Evolutionary conservation across 2,329 filamentous ascomycete species (phyloP).

Genomic region (Pseudogymnoascus sp.): DNA sequence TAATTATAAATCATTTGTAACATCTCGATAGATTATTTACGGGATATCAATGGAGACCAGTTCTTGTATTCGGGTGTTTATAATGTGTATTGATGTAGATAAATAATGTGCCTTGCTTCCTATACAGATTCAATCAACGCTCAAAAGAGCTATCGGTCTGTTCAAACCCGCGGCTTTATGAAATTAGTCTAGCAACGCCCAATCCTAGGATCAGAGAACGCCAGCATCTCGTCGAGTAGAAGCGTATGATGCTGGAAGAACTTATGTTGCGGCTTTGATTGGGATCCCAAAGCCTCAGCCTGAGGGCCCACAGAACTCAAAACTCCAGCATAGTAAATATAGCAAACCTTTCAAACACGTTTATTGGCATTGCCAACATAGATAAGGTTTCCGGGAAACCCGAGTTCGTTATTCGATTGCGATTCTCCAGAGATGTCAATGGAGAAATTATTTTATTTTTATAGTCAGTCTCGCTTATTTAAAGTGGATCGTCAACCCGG

Average conservation of each 20-base stretch:
- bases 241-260: constrained; percentile 8
- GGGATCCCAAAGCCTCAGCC: neutral
- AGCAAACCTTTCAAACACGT: neutral
- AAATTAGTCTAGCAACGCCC: constrained; percentile 12
- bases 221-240: constrained; percentile 9
- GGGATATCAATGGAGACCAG: neutral
- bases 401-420: neutral
- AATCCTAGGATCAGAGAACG: constrained; percentile 9
- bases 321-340: neutral
- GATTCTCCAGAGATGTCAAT: neutral
- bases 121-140: constrained; percentile 12
- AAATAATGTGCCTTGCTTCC: constrained; percentile 11
- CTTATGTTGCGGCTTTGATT: constrained; percentile 8
- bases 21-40: constrained; percentile 6
- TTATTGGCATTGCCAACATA: neutral
- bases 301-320: neutral
- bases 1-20: constrained; percentile 11
- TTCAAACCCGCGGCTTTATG: constrained; percentile 12
- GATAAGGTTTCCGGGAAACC: neutral
- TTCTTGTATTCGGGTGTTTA: neutral
- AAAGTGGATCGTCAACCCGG: neutral
- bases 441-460: constrained; percentile 4
- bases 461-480: constrained; percentile 9
- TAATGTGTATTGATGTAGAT: constrained; percentile 1
- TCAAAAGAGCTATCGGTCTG: constrained; percentile 5